A percentile compares a stretch with the other conserved stretches of the same genome.
Conservation (phyloP, 169 alveolate species). For the Cryptosporidium canis region DNA sequence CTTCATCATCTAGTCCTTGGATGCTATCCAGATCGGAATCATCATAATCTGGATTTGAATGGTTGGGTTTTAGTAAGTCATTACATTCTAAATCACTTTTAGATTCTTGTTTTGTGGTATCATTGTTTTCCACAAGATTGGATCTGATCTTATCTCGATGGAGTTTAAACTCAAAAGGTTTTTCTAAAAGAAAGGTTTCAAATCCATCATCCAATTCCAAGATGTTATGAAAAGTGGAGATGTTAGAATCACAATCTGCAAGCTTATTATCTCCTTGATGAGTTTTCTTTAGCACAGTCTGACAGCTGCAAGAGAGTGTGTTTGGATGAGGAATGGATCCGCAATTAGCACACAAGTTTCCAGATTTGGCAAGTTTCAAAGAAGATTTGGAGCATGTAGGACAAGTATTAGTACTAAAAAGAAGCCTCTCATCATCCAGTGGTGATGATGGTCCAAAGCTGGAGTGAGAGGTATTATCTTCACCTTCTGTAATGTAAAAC, state of each 20-base stretch:
- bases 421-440: neutral
- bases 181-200: constrained; percentile 31
- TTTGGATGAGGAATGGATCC: no score
- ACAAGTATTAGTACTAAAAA: no score
- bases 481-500: constrained; percentile 6
- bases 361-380: no score
- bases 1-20: constrained; percentile 43
- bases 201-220: constrained; percentile 8
- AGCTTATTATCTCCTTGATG: neutral
- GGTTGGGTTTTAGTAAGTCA: no score
- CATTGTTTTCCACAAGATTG: neutral
- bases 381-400: no score
- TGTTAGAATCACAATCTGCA: neutral
- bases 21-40: constrained; percentile 25
- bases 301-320: no score
- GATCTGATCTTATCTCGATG: neutral
- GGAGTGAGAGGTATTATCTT: neutral
- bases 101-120: neutral
- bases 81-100: neutral
- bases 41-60: neutral
- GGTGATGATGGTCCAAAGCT: neutral
- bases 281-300: no score
- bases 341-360: no score
- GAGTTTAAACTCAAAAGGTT: constrained; percentile 42
- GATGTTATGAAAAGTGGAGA: neutral